These are phyloP conservation scores for Microbotryum violaceum DNA, from an alignment of 1,284 basidiomycete species.

Conservation along the genomic window DNA sequence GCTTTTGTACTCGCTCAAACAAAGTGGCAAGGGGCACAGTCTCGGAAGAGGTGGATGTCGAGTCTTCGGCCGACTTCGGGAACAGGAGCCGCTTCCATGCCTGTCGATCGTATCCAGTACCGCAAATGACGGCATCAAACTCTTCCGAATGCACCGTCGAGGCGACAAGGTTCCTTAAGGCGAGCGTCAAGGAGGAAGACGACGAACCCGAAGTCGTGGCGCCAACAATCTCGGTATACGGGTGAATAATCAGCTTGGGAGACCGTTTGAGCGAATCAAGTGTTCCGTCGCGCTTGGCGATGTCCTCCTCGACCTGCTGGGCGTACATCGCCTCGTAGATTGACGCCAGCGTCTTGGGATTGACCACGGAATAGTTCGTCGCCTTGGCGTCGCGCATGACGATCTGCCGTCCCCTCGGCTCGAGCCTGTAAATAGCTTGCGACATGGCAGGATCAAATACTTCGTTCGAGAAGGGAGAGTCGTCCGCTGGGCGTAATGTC, in stretches of 20 bases:
- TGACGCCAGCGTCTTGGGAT: slow-evolving; percentile 40
- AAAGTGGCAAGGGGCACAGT: slow-evolving; percentile 1
- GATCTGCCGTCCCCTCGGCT: slow-evolving; percentile 37
- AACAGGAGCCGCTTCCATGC: slow-evolving; percentile 29
- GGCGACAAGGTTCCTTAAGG: slow-evolving; percentile 19
- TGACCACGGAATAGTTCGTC: slow-evolving; percentile 56
- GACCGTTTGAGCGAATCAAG: slow-evolving; percentile 6
- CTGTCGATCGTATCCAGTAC: slow-evolving; percentile 53
- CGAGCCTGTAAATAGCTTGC: slow-evolving; percentile 28
- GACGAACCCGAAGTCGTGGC: slow-evolving; percentile 13
- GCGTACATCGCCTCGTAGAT: slow-evolving; percentile 52
- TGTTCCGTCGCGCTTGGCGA: slow-evolving; percentile 10
- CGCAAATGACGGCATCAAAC: slow-evolving; percentile 53
- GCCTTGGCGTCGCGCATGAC: slow-evolving; percentile 48
- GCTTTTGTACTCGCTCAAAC: neutral
- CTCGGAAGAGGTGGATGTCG: neutral
- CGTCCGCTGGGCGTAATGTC: slow-evolving; percentile 52
- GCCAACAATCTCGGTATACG: slow-evolving; percentile 37
- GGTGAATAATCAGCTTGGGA: slow-evolving; percentile 37
- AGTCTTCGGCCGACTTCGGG: neutral
- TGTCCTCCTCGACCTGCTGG: slow-evolving; percentile 48
- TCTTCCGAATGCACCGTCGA: slow-evolving; percentile 3
- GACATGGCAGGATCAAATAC: slow-evolving; percentile 52
- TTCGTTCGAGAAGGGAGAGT: slow-evolving; percentile 54
- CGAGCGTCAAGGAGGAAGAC: slow-evolving; percentile 22